Conservation (phyloP, 176 grass and related monocot species). For the Oryza punctata region DNA sequence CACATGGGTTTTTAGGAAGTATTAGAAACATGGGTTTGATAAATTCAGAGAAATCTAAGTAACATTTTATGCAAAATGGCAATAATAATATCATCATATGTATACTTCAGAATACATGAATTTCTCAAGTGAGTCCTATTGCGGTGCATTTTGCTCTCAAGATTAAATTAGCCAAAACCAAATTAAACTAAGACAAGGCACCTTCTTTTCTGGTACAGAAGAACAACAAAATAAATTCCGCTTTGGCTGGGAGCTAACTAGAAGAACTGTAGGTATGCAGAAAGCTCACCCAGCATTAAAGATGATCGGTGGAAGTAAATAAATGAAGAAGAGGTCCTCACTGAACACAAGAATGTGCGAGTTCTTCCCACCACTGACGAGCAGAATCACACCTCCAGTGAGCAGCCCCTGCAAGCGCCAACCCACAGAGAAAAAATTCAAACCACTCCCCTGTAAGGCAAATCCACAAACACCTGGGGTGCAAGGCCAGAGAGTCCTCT, state of each 20-base stretch:
- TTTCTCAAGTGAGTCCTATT: background rate
- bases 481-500: background rate
- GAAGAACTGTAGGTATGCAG: background rate
- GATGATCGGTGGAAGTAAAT: constrained; percentile 95
- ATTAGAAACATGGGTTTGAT: background rate
- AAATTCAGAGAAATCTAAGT: background rate
- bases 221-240: constrained; percentile 3
- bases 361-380: constrained; percentile 53
- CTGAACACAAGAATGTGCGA: constrained; percentile 84
- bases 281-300: constrained; percentile 91
- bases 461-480: constrained; percentile 16
- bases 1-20: background rate
- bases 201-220: background rate
- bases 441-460: background rate
- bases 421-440: background rate
- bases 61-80: background rate
- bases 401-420: constrained; percentile 60
- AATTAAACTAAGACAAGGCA: background rate
- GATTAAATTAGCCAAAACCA: constrained; percentile 3
- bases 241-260: background rate
- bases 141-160: background rate
- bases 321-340: constrained; percentile 91
- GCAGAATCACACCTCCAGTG: constrained; percentile 74
- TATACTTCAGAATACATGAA: background rate
- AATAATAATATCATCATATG: background rate